A percentile compares a stretch with the other conserved stretches of the same genome.
Evolutionary conservation across 225 moss, liverwort and hornwort species (phyloP).

Genomic region (Physcomitrium patens): DNA sequence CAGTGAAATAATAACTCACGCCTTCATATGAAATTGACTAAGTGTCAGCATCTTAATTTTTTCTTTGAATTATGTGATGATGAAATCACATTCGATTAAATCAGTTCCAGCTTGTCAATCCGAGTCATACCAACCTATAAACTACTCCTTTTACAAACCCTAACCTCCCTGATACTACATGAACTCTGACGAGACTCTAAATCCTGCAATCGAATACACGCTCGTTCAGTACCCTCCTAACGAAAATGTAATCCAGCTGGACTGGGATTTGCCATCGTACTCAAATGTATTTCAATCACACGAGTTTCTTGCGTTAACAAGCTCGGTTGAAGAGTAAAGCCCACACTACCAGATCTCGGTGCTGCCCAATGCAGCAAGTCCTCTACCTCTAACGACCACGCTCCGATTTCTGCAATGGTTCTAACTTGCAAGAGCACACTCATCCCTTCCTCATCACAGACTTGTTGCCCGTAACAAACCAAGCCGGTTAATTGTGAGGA

Average conservation of each 20-base stretch:
- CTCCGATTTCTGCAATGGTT: no score
- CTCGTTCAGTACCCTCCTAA: neutral
- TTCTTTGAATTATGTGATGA: neutral
- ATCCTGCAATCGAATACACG: neutral
- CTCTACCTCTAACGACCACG: no score
- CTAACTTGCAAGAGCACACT: no score
- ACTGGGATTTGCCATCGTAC: neutral
- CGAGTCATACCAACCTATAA: neutral
- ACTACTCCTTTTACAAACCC: neutral
- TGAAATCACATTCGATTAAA: neutral
- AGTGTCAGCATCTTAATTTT: neutral
- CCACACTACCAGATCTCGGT: no score
- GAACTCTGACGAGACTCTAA: neutral
- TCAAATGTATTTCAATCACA: neutral
- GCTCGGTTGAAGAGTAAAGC: no score
- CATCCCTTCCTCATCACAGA: no score
- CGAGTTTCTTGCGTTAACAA: neutral
- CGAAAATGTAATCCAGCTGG: neutral
- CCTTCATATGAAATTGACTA: neutral
- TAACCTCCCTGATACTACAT: neutral
- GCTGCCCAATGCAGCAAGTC: no score
- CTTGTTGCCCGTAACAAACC: no score
- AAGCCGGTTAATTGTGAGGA: no score
- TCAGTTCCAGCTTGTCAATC: neutral
- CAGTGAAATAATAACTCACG: conserved; percentile 3